A percentile compares a stretch with the other conserved stretches of the same genome.
Conservation (phyloP, 148 eudicot genomes). For the Rhododendron simsii region DNA sequence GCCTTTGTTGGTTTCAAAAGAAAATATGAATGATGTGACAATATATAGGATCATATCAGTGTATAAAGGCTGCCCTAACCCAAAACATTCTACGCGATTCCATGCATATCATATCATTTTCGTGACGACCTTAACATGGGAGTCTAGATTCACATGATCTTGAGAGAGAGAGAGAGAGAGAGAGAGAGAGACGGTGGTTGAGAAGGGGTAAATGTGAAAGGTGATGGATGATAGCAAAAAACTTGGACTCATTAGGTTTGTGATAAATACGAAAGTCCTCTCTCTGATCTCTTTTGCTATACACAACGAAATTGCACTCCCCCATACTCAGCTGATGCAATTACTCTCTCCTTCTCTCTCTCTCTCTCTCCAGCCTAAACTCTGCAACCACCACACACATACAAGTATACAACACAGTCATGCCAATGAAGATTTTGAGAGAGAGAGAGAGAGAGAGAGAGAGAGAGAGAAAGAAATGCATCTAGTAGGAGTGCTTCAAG, state of each 20-base stretch:
- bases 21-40: neutral
- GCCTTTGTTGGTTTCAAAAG: neutral
- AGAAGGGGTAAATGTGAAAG: conserved; percentile 12
- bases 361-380: neutral
- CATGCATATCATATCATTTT: neutral
- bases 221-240: conserved; percentile 11
- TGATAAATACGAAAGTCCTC: neutral
- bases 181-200: conserved; percentile 10
- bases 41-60: neutral
- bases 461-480: neutral
- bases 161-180: conserved; percentile 6
- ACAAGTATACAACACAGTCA: neutral
- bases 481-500: neutral
- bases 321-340: neutral
- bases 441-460: neutral
- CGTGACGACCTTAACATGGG: neutral
- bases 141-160: neutral
- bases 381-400: neutral
- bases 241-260: conserved; percentile 3
- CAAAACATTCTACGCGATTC: neutral
- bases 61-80: neutral
- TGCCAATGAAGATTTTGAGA: neutral
- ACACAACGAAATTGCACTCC: neutral
- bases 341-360: neutral
- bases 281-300: neutral